Evolutionary conservation across 169 alveolate species (phyloP).

Genomic region (Cryptosporidium muris): DNA sequence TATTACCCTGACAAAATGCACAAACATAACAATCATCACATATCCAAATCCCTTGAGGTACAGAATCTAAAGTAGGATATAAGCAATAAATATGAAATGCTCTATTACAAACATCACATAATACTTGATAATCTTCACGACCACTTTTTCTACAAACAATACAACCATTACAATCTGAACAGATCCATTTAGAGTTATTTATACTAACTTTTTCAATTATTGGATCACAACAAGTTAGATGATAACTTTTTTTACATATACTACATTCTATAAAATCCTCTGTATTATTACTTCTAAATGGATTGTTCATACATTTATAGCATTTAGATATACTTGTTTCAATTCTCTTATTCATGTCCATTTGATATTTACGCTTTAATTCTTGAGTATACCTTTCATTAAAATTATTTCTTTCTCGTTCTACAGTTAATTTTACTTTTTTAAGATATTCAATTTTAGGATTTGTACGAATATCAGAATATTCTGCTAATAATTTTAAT

Average conservation of each 20-base stretch:
- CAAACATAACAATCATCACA: constrained; percentile 53
- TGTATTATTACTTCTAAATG: neutral
- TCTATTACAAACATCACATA: constrained; percentile 44
- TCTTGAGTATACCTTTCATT: constrained; percentile 12
- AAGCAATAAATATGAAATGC: constrained; percentile 41
- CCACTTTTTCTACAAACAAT: constrained; percentile 16
- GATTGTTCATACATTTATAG: constrained; percentile 1
- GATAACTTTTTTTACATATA: constrained; percentile 31
- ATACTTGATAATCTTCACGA: constrained; percentile 19
- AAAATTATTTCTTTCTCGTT: constrained; percentile 30
- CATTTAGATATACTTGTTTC: neutral
- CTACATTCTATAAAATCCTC: constrained; percentile 23
- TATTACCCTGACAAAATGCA: constrained; percentile 13
- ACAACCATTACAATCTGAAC: constrained; percentile 29
- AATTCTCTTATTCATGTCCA: neutral
- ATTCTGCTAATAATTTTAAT: constrained; percentile 43
- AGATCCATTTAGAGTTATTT: constrained; percentile 37
- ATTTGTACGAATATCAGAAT: neutral
- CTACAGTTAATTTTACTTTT: constrained; percentile 22
- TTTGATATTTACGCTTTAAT: neutral
- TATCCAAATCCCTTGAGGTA: constrained; percentile 18
- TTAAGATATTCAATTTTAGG: neutral
- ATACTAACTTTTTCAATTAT: neutral
- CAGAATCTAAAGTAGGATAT: constrained; percentile 29
- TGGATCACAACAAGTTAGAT: constrained; percentile 41